A percentile compares a stretch with the other conserved stretches of the same genome.
phyloP scores from a whole-genome alignment of 2,329 filamentous ascomycete species.

The Trichoderma endophyticum region DNA sequence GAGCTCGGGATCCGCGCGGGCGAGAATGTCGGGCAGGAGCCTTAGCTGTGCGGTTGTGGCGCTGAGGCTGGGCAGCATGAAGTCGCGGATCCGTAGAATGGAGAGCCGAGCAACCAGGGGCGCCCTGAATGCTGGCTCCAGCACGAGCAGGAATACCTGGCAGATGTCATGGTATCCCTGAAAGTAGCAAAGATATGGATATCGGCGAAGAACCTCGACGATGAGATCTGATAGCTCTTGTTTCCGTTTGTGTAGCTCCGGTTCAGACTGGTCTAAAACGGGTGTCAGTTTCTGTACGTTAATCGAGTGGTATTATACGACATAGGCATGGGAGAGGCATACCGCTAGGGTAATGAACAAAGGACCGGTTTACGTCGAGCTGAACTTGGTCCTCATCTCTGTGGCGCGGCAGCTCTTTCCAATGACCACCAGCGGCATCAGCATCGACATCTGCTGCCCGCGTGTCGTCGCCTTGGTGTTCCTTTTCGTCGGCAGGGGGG shows the following conservation, averaged over 20 bases:
- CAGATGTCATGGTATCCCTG: slow-evolving; percentile 99
- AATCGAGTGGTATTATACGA: background rate
- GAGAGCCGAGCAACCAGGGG: slow-evolving; percentile 76
- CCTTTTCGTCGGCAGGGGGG: slow-evolving; percentile 6
- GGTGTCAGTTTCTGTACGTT: background rate
- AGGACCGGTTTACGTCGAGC: slow-evolving; percentile 92
- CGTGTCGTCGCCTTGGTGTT: background rate
- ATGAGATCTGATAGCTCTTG: slow-evolving; percentile 77
- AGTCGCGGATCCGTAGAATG: slow-evolving; percentile 87
- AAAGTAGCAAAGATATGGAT: slow-evolving; percentile 90
- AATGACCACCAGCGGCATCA: slow-evolving; percentile 34
- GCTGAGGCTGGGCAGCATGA: slow-evolving; percentile 86
- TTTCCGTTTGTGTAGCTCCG: slow-evolving; percentile 69
- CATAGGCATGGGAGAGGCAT: slow-evolving; percentile 22
- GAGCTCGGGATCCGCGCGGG: slow-evolving; percentile 67
- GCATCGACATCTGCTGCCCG: slow-evolving; percentile 3
- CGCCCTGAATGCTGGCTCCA: slow-evolving; percentile 61
- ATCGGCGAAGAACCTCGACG: slow-evolving; percentile 70
- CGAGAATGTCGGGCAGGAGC: slow-evolving; percentile 78
- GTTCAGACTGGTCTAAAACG: slow-evolving; percentile 59
- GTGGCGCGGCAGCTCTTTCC: slow-evolving; percentile 69
- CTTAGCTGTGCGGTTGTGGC: slow-evolving; percentile 82
- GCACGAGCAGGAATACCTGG: slow-evolving; percentile 86
- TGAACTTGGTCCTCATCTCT: slow-evolving; percentile 86
- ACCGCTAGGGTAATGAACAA: slow-evolving; percentile 92